Evolutionary conservation across 495 filamentous ascomycete genomes (phyloP).

Genomic region (Tuber aestivum): DNA sequence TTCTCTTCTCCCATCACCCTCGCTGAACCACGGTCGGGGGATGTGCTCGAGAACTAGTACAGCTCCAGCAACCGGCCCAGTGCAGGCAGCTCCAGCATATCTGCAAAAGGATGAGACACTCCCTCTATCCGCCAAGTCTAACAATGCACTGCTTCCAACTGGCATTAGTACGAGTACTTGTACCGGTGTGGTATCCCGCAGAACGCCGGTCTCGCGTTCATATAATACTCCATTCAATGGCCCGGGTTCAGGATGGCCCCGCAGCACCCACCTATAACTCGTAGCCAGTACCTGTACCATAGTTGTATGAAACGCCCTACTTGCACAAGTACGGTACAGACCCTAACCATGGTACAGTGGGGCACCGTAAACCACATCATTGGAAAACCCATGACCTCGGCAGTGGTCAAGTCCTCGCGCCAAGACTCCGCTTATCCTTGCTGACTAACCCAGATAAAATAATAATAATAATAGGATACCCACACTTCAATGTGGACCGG

Average conservation of each 20-base stretch:
- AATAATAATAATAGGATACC: no score
- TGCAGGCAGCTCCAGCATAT: background rate
- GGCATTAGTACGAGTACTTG: background rate
- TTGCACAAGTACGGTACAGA: no score
- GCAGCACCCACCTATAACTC: background rate
- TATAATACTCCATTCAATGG: background rate
- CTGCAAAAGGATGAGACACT: background rate
- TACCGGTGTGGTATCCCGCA: background rate
- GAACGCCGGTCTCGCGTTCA: background rate
- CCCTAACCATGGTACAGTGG: background rate
- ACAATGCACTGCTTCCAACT: background rate
- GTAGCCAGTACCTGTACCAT: background rate
- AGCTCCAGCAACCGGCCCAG: background rate
- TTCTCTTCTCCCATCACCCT: background rate
- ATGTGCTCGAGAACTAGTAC: background rate
- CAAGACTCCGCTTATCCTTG: background rate
- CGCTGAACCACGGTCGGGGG: background rate
- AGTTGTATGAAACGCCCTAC: no score
- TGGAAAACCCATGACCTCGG: background rate
- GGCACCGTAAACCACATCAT: constrained; percentile 5
- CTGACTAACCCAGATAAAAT: constrained; percentile 6
- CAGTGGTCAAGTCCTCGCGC: background rate
- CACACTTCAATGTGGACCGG: background rate
- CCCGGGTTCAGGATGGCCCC: background rate
- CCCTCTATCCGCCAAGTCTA: background rate